Evolutionary conservation across 768 basidiomycete genomes (phyloP).

Genomic region (Peribolospora baueri): DNA sequence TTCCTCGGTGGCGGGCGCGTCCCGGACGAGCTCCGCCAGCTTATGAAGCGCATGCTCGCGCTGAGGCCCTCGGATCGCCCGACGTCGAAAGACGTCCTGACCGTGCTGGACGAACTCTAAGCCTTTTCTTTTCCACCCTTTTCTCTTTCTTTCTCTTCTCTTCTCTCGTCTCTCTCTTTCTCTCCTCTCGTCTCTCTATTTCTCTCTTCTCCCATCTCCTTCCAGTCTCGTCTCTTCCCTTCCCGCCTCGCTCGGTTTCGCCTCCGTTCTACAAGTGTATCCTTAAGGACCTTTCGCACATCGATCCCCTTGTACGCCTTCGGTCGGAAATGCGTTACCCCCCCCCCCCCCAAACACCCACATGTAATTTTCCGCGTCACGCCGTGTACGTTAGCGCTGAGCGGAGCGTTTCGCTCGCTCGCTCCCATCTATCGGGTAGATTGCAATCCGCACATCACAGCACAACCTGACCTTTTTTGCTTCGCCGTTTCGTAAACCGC

Average conservation of each 20-base stretch:
- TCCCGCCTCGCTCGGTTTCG: not conserved
- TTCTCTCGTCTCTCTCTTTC: not conserved
- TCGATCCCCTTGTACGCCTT: too few species aligned
- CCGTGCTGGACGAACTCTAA: too few species aligned
- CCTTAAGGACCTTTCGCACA: not conserved
- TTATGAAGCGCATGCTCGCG: too few species aligned
- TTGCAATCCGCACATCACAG: too few species aligned
- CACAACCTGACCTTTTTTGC: not conserved
- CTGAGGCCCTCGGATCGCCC: too few species aligned
- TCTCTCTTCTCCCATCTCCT: not conserved
- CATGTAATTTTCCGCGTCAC: not conserved
- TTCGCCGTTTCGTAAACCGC: not conserved
- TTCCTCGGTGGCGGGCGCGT: too few species aligned
- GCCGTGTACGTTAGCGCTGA: conserved; percentile 4
- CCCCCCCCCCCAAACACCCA: not conserved
- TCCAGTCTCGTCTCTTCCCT: not conserved
- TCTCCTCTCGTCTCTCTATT: not conserved
- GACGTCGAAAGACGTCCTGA: too few species aligned
- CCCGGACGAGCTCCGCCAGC: too few species aligned
- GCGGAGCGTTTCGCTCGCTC: not conserved
- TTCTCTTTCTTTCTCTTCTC: not conserved
- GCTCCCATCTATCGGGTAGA: too few species aligned
- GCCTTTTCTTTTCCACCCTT: not conserved
- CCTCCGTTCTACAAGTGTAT: too few species aligned
- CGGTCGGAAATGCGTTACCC: not conserved